Evolutionary conservation across 163 green algal genomes (phyloP).

Genomic region (Coccomyxa subellipsoidea): DNA sequence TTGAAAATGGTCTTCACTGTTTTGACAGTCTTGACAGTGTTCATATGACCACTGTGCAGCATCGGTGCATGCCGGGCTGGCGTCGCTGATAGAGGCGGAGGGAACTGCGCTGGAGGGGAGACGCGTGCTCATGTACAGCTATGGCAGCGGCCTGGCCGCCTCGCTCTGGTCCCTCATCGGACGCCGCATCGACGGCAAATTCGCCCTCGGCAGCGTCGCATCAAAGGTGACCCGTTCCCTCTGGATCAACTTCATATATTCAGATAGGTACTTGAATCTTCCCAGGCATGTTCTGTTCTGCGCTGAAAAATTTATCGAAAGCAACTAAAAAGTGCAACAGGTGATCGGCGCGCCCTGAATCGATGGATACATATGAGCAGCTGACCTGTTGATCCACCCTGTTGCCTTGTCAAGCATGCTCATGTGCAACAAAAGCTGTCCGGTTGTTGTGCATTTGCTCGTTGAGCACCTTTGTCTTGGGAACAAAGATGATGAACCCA

Average conservation of each 20-base stretch:
- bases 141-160: slow-evolving; percentile 68
- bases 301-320: neutral
- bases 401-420: no score
- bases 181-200: slow-evolving; percentile 23
- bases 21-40: no score
- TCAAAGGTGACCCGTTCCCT: neutral
- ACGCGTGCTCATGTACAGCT: slow-evolving; percentile 76
- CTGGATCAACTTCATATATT: no score
- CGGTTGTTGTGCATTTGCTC: no score
- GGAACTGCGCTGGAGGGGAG: slow-evolving; percentile 45
- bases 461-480: no score
- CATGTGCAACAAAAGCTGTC: no score
- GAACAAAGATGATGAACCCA: no score
- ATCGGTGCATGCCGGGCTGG: slow-evolving; percentile 69
- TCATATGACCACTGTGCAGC: slow-evolving; percentile 36
- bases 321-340: neutral
- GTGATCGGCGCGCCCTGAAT: neutral
- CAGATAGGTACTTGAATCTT: no score
- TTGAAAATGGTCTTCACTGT: no score
- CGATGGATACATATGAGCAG: neutral
- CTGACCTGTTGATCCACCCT: neutral
- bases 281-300: no score
- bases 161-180: slow-evolving; percentile 56
- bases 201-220: slow-evolving; percentile 25
- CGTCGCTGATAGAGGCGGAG: slow-evolving; percentile 40